Evolutionary conservation across 2,329 filamentous ascomycete species (phyloP).

Genomic region (Diaporthe vaccinii): DNA sequence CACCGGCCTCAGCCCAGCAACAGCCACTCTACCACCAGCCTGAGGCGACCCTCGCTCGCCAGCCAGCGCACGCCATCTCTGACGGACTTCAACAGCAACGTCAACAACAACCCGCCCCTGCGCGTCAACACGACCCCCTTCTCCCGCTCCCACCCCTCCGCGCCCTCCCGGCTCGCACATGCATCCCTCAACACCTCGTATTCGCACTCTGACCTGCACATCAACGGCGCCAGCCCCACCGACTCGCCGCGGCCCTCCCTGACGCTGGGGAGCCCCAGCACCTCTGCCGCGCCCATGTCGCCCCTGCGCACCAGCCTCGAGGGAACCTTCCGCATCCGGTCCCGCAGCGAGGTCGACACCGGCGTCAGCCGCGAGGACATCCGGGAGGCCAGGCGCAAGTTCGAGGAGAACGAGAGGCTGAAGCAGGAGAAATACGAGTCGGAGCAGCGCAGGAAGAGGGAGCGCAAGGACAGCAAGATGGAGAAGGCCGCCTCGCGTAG

Average conservation of each 20-base stretch:
- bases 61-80: constrained; percentile 49
- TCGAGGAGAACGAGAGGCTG: constrained; percentile 71
- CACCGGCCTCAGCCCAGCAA: constrained; percentile 49
- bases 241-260: constrained; percentile 46
- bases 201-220: constrained; percentile 60
- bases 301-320: constrained; percentile 73
- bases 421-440: constrained; percentile 75
- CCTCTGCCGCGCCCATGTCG: constrained; percentile 59
- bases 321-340: constrained; percentile 69
- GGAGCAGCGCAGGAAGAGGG: constrained; percentile 69
- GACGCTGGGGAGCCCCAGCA: constrained; percentile 45
- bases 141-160: constrained; percentile 46
- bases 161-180: constrained; percentile 46
- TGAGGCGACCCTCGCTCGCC: constrained; percentile 55
- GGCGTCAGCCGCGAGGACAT: constrained; percentile 69
- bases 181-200: constrained; percentile 36
- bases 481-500: constrained; percentile 62
- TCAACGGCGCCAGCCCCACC: constrained; percentile 50
- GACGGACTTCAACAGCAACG: constrained; percentile 37
- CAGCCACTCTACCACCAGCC: constrained; percentile 45
- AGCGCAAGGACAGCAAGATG: constrained; percentile 67
- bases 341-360: constrained; percentile 71
- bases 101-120: constrained; percentile 33
- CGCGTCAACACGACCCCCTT: constrained; percentile 41
- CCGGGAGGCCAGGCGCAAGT: constrained; percentile 72